These are phyloP conservation scores for Bromus sterilis DNA, from an alignment of 176 grass and related monocot genomes.

Conservation along the genomic window DNA sequence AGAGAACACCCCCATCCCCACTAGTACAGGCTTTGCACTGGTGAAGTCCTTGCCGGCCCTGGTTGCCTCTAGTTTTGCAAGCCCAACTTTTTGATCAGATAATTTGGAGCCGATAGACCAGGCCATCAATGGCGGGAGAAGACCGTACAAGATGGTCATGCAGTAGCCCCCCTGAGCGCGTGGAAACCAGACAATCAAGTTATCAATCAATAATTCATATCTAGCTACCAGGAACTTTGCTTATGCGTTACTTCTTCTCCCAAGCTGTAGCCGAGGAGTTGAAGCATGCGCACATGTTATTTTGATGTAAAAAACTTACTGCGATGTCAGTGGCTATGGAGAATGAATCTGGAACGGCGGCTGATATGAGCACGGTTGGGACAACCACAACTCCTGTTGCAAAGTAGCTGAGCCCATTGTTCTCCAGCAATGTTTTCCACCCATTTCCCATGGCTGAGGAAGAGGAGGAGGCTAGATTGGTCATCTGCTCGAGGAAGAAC, in stretches of 20 bases:
- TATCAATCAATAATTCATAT: not conserved
- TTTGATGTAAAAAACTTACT: conserved; percentile 25
- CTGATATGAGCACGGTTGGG: conserved; percentile 48
- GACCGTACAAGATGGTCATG: conserved; percentile 83
- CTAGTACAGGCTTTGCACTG: conserved; percentile 45
- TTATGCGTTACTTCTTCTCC: not conserved
- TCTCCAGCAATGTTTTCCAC: not conserved
- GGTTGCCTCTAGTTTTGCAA: not conserved
- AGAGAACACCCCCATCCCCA: conserved; percentile 64
- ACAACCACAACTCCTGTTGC: conserved; percentile 41
- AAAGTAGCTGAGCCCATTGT: conserved; percentile 27
- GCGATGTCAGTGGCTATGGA: conserved; percentile 62
- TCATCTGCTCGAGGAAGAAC: conserved; percentile 81
- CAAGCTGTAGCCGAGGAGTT: not conserved
- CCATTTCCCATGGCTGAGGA: not conserved
- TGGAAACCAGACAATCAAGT: not conserved
- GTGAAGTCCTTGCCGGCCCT: conserved; percentile 3
- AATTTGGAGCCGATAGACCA: conserved; percentile 44
- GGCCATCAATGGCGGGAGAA: conserved; percentile 78
- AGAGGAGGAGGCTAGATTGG: conserved; percentile 15
- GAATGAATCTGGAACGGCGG: conserved; percentile 49
- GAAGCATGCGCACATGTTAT: not conserved
- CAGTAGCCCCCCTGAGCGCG: conserved; percentile 64
- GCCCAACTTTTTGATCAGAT: not conserved
- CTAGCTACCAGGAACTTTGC: not conserved